Evolutionary conservation across 805 yeast species (phyloP).

Genomic region (Peterozyma xylosa): DNA sequence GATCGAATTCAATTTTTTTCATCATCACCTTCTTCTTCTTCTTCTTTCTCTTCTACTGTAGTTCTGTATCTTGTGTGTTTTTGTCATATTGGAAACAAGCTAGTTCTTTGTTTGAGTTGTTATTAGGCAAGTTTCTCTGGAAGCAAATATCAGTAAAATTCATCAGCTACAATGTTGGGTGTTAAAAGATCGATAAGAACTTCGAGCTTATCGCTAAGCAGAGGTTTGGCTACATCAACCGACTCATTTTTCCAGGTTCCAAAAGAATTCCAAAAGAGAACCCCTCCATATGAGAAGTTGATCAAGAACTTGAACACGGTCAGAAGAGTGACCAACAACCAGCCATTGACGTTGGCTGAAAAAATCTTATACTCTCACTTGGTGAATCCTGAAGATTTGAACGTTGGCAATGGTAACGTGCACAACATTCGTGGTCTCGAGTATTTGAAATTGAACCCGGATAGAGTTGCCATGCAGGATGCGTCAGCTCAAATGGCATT

Average conservation of each 20-base stretch:
- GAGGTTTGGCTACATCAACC: slow-evolving; percentile 2
- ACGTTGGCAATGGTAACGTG: slow-evolving; percentile 36
- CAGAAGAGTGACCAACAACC: slow-evolving; percentile 21
- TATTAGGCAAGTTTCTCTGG: too few relatives aligned
- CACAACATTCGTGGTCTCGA: slow-evolving; percentile 68
- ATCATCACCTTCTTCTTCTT: too few relatives aligned
- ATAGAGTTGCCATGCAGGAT: slow-evolving; percentile 98
- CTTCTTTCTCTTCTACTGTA: too few relatives aligned
- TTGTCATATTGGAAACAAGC: too few relatives aligned
- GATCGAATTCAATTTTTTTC: too few relatives aligned
- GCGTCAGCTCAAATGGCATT: slow-evolving; percentile 99
- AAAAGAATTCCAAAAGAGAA: slow-evolving; percentile 53
- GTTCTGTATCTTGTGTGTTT: too few relatives aligned
- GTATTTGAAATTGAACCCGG: slow-evolving; percentile 92
- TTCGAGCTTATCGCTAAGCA: not conserved
- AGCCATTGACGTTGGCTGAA: slow-evolving; percentile 90
- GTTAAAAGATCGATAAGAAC: not conserved
- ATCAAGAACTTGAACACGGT: slow-evolving; percentile 47
- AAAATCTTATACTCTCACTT: slow-evolving; percentile 92
- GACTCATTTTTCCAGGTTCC: slow-evolving; percentile 35
- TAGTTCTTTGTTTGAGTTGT: too few relatives aligned
- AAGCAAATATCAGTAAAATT: too few relatives aligned
- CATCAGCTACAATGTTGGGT: not conserved
- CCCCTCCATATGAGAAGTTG: slow-evolving; percentile 85
- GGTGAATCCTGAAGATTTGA: slow-evolving; percentile 86